Evolutionary conservation across 192 early-diverging fungal species (phyloP).

Genomic region (Backusella sp.): DNA sequence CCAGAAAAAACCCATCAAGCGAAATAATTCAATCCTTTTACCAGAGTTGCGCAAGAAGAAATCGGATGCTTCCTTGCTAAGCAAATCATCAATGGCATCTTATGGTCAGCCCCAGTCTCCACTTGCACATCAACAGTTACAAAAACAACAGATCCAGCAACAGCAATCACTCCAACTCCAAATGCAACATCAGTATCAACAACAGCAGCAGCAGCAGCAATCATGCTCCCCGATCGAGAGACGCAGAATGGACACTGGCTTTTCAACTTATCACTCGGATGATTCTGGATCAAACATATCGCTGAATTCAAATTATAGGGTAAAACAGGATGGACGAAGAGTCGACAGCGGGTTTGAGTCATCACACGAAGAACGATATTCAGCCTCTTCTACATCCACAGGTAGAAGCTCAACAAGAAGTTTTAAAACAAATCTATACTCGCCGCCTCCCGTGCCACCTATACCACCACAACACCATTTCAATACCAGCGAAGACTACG

Average conservation of each 20-base stretch:
- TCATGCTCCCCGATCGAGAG: neutral
- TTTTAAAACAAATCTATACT: conserved; percentile 16
- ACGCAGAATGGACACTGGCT: conserved; percentile 18
- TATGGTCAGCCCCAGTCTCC: neutral
- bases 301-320: conserved; percentile 10
- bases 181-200: neutral
- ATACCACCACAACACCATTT: conserved; percentile 16
- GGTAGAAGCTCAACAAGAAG: conserved; percentile 25
- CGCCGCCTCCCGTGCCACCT: conserved; percentile 34
- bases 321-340: conserved; percentile 22
- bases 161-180: neutral
- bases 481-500: neutral
- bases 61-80: neutral
- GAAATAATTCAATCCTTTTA: conserved; percentile 34
- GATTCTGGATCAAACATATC: conserved; percentile 23
- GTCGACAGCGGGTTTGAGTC: conserved; percentile 42
- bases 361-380: conserved; percentile 28
- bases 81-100: neutral
- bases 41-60: neutral
- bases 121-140: neutral
- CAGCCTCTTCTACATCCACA: conserved; percentile 19
- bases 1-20: conserved; percentile 18
- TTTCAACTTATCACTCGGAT: conserved; percentile 13
- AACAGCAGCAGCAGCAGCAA: neutral
- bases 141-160: neutral